Evolutionary conservation across 805 yeast genomes (phyloP).

Genomic region (Teunomyces barrocoloradensis): DNA sequence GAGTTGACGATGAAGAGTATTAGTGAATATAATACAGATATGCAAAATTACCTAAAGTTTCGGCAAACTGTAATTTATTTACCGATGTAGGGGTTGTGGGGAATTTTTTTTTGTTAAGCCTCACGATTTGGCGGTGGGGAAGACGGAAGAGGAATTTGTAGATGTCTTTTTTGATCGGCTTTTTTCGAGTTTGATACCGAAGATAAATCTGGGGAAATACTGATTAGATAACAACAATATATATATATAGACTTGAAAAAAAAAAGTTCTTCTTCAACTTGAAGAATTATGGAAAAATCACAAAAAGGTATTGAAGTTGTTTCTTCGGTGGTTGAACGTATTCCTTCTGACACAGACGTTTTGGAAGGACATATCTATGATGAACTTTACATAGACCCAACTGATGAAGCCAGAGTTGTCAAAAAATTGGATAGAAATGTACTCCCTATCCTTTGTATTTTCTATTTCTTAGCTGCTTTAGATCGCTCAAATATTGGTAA

Average conservation of each 20-base stretch:
- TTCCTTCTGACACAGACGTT: not conserved
- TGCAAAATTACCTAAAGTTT: not conserved
- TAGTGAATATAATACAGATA: not conserved
- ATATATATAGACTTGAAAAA: not conserved
- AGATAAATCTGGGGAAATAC: not conserved
- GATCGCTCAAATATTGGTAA: constrained; percentile 61
- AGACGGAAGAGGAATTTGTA: too few relatives aligned
- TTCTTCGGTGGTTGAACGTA: not conserved
- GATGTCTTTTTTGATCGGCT: not conserved
- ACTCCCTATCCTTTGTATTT: constrained; percentile 41
- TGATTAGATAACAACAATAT: not conserved
- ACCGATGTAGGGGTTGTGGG: not conserved
- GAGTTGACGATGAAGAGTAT: constrained; percentile 12
- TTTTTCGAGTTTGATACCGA: not conserved
- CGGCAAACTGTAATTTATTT: not conserved
- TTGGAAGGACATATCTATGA: not conserved
- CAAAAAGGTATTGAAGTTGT: not conserved
- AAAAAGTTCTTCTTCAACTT: not conserved
- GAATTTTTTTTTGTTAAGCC: too few relatives aligned
- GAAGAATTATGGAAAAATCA: not conserved
- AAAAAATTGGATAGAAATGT: constrained; percentile 42
- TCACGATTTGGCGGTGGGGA: too few relatives aligned
- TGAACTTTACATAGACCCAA: constrained; percentile 15
- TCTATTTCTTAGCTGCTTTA: constrained; percentile 46
- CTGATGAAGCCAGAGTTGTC: constrained; percentile 29